Evolutionary conservation across 768 basidiomycete genomes (phyloP), one percentile per base, ranked within the genome.

Genomic region (Lactarius indigo): DNA sequence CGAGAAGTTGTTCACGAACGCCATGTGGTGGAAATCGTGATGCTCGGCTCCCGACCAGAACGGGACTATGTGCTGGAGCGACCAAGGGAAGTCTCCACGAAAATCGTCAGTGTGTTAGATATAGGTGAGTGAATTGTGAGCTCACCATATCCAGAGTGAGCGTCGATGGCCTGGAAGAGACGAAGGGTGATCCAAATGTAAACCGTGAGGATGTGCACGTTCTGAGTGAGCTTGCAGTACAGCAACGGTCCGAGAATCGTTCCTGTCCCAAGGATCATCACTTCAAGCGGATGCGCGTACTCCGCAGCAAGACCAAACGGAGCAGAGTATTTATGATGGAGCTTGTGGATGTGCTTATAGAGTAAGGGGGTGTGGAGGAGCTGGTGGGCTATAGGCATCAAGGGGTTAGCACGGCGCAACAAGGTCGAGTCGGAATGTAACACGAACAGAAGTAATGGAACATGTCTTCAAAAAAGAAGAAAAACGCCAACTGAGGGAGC

Each of bases 1-100:
- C 10, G 92, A 91, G 76, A 84, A 96, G 82, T 96, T 96, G 82
- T 95, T 94, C 59, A 86, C 87, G 82, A 95, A 96, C 4, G 91
- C 89, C 91, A 94, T 92, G 79, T 99, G 96, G 78, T 98, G 96
- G 86, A 94, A 98, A 75, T 98, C 96, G 76, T 97, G 96, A 79
- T 96, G 94, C 73, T 98, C 96, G 0, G 95, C 95, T 44, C 96
- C 96, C 8, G 92, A 90, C 96, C 96, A 98, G 84, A 98, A 92
- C 2, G 95, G 95, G 37, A 98, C 66, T 70, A 94, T 87, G 80
- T 96, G 87, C 71, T 94, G 89, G 63, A 98, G 82, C 6, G 93
- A 96, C 96, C 95, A 98, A 1, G 97, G 96, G 85, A 99, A 99
- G 76, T 98, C 93, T 90, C 61, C 5, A 28, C 12, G 26, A 6